Base-by-base conservation (phyloP, 768 basidiomycete species). In the Astraeus odoratus region DNA sequence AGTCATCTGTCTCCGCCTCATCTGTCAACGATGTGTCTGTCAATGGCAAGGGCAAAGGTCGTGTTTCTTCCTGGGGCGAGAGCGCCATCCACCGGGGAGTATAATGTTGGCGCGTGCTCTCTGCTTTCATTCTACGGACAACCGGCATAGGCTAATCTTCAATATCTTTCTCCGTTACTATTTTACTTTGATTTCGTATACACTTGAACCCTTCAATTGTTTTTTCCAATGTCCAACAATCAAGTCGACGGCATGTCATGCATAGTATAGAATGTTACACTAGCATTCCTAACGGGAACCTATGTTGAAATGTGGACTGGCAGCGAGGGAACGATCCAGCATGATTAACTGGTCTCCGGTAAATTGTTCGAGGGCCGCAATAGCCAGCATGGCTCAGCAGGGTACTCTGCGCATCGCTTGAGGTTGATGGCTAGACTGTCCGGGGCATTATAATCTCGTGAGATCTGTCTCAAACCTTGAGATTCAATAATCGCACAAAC, bases 21-120 rank as follows among this genome's bases (percentile, higher is more conserved):
- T 57, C 55, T 42, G 37, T 51, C 19, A 48, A 42, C 40, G 52
- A 57, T 19, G 43, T 27, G 4, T 52, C 63, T 12, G 50, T 64
- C 13, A 67, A 68, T 55, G 77, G 77, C 53, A 83, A 79, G 51
- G 80, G 78, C 25, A 83, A 84, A 57, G 82, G 80, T 36, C 85
- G 78, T 65, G 71, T 72, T 41, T 77, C 76, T 56, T 65, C 60
- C 33, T 69, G 67, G 70, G 64, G 61, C 49, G 61, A 57, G 50
- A 59, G 52, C 47, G 53, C 38, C 33, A 53, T 48, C 43, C 53
- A 46, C 39, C 42, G 44, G 40, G 48, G 29, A 18, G 39, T 24
- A 29, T 26, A 27, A 46, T 39, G 44, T 42, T 46, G 39, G 48
- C 51, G 46, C 42, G 29, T 45, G 59, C 38, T 48, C 50, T n/a